Base-by-base conservation (phyloP, 2,329 filamentous ascomycete species). In the Ilyonectria robusta region DNA sequence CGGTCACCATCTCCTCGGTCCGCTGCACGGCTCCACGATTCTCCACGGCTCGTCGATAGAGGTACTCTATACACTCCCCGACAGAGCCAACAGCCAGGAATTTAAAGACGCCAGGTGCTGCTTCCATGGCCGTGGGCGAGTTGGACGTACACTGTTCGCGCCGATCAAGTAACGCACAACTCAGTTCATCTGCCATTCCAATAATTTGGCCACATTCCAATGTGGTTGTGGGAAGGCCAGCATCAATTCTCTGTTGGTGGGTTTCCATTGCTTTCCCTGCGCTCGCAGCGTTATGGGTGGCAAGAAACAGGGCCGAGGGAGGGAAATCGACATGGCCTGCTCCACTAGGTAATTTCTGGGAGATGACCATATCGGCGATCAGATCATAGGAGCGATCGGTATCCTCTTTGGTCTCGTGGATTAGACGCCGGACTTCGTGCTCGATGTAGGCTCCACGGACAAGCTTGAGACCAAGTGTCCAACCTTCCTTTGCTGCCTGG, bases 181-280 rank as follows among this genome's bases (percentile, higher is more conserved):
- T 84, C 31, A 88, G 81, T 69, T 87, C 84, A 62, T 88, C 86
- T 6, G 86, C 85, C 86, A 88, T 88, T 35, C 86, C 86, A 58
- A 85, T 83, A 1, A 88, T 79, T 73, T 88, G 86, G 3, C 84
- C 85, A 70, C 85, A 88, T 7, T 71, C 78, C 1, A 87, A 77
- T 0, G 67, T 65, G 8, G 77, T 72, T 1, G 76, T 76, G 2
- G 73, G 74, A 7, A 77, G 64, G 11, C 69, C 68, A 13, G 65
- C 59, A 7, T 78, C 76, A 0, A 83, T 77, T 4, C 84, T 80
- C 1, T 78, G 11, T 67, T 81, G 70, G 66, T 85, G 83, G 3
- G 85, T 81, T 44, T 80, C 78, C 31, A 80, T 68, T 21, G 87
- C 81, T 2, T 81, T 81, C 42, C 78, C 75, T 7, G 81, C 78